A percentile compares a stretch with the other conserved stretches of the same genome.
Evolutionary conservation across 2,329 filamentous ascomycete species (phyloP).

Genomic region (Trichoderma simmonsii): DNA sequence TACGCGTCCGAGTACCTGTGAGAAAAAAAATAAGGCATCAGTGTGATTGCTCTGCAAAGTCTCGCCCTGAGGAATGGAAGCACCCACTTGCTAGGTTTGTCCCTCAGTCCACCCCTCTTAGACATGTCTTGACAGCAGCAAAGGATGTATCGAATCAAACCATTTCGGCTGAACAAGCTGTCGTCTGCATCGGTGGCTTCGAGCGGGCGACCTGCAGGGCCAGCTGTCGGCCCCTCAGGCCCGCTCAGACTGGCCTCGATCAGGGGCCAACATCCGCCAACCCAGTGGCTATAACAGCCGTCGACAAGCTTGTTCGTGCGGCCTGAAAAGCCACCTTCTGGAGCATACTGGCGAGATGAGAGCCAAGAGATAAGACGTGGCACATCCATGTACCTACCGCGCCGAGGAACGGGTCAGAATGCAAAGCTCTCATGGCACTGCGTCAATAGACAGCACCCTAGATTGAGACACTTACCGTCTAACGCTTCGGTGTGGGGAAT

Average conservation of each 20-base stretch:
- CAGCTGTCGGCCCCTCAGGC: conserved; percentile 35
- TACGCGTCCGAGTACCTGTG: conserved; percentile 76
- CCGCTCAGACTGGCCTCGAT: conserved; percentile 74
- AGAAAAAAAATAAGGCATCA: conserved; percentile 3
- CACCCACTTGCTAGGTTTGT: conserved; percentile 86
- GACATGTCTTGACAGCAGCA: conserved; percentile 77
- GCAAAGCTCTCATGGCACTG: conserved; percentile 27
- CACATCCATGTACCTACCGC: conserved; percentile 68
- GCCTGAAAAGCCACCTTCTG: conserved; percentile 89
- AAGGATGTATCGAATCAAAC: conserved; percentile 83
- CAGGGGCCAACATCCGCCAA: conserved; percentile 90
- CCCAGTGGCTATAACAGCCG: conserved; percentile 98
- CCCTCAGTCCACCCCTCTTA: conserved; percentile 74
- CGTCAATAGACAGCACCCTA: conserved; percentile 32
- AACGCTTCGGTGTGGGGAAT: conserved; percentile 71
- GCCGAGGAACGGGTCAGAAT: conserved; percentile 32
- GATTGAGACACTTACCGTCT: conserved; percentile 54
- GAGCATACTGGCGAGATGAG: conserved; percentile 81
- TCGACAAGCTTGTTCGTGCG: conserved; percentile 97
- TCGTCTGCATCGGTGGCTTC: conserved; percentile 33
- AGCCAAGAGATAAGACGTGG: conserved; percentile 80
- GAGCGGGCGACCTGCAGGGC: conserved; percentile 28
- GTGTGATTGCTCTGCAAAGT: conserved; percentile 1
- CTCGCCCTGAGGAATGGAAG: not conserved
- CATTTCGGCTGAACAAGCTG: conserved; percentile 75